phyloP scores from a whole-genome alignment of 495 filamentous ascomycete genomes.

The Parathielavia hyrcaniae region DNA sequence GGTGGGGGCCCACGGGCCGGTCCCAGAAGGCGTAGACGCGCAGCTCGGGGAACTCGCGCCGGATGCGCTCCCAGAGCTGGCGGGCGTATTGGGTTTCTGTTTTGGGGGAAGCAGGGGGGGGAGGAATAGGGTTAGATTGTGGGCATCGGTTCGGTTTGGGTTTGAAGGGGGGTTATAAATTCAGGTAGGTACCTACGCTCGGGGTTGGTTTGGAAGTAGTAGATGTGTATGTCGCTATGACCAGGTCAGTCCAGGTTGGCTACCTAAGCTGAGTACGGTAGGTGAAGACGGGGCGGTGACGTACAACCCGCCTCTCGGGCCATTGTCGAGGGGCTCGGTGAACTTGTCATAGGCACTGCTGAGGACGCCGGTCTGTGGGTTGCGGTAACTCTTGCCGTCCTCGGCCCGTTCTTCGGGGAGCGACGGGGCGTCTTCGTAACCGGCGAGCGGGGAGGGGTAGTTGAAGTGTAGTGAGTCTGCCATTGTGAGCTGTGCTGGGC shows the following conservation, averaged over 20 bases:
- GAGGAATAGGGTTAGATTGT: background rate
- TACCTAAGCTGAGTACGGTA: background rate
- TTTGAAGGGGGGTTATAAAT: background rate
- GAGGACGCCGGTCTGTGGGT: slow-evolving; percentile 49
- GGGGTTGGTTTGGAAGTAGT: slow-evolving; percentile 62
- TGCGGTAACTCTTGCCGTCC: slow-evolving; percentile 62
- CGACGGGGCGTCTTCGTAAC: slow-evolving; percentile 57
- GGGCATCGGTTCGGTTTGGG: background rate
- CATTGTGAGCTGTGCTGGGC: background rate
- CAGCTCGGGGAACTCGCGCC: slow-evolving; percentile 82
- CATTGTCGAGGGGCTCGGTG: slow-evolving; percentile 56
- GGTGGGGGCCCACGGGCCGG: slow-evolving; percentile 72
- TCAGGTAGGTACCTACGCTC: slow-evolving; percentile 33
- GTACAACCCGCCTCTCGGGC: slow-evolving; percentile 53
- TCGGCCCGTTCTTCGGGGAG: slow-evolving; percentile 55
- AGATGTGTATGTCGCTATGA: slow-evolving; percentile 69
- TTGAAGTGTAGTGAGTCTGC: slow-evolving; percentile 28
- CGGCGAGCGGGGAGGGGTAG: slow-evolving; percentile 62
- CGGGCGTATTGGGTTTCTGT: slow-evolving; percentile 47
- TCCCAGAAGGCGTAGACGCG: slow-evolving; percentile 76
- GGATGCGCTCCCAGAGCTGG: slow-evolving; percentile 70
- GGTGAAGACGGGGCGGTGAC: slow-evolving; percentile 7
- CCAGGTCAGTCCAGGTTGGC: background rate
- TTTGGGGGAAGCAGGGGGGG: background rate
- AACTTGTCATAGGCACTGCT: slow-evolving; percentile 64